Base-by-base conservation (phyloP, 495 filamentous ascomycete species). In the Hyaloscypha finlandica region DNA sequence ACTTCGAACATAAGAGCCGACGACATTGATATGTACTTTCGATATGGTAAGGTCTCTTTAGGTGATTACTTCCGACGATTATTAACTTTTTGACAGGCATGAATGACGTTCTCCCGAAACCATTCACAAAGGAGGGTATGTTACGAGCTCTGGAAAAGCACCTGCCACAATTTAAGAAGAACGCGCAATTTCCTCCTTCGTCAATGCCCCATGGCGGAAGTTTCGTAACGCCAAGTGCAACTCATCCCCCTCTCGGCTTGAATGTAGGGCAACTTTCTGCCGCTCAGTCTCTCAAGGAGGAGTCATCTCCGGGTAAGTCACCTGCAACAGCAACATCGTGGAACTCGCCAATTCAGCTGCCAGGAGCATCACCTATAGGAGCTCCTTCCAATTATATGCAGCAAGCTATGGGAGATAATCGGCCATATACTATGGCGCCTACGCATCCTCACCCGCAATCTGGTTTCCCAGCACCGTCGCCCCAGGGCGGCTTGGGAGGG, bases 1-100 rank as follows among this genome's bases (percentile, higher is more conserved):
- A 98, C 95, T 31, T 97, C 95, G 22, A 99, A 98, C 72, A 98
- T 98, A 66, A 88, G 96, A 53, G 93, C 92, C 67, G 94, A 98
- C 74, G 95, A 99, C 76, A 97, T 99, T 63, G 89, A 93, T 69
- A 94, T 94, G 78, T 99, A 99, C 75, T 98, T 97, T 80, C 88
- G 93, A 68, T 94, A 96, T 81, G 95, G 95, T 97, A 83, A 80
- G 89, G 74, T 16, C 37, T 20, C 12, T 30, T 19, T 8, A 8
- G 22, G 22, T 16, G 37, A 8, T 0, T 59, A 37, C 16, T 59
- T 29, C 54, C 60, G 29, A 30, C 59, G 48, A 29, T 66, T 29
- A 58, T 48, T 45, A 54, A 58, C 53, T 14, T 12, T 29, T 67
- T 48, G 33, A 56, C 69, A 97, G 95, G 95, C n/a, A 99, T 99